phyloP scores from a whole-genome alignment of 2,329 filamentous ascomycete species.

The Alternaria arbusti region DNA sequence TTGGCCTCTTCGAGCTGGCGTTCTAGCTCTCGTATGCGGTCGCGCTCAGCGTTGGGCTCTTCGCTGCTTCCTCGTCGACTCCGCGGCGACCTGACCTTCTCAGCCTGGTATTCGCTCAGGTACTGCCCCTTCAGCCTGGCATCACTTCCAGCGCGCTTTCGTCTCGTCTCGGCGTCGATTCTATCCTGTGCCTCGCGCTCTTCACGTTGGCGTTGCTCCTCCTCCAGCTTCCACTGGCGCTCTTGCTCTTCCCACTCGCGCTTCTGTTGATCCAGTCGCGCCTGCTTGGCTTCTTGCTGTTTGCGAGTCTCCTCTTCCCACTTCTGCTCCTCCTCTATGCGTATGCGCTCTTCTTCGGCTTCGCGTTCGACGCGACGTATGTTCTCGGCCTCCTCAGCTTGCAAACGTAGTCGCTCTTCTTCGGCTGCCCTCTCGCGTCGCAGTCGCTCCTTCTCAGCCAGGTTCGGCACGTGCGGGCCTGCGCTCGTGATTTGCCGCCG shows the following conservation, averaged over 20 bases:
- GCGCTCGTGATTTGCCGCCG: slow-evolving; percentile 90
- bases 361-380: slow-evolving; percentile 58
- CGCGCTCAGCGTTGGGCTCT: slow-evolving; percentile 63
- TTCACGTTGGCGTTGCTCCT: slow-evolving; percentile 73
- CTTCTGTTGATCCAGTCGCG: slow-evolving; percentile 70
- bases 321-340: slow-evolving; percentile 67
- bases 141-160: slow-evolving; percentile 67
- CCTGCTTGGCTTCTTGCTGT: slow-evolving; percentile 64
- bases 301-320: slow-evolving; percentile 71
- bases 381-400: slow-evolving; percentile 61
- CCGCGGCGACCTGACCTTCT: slow-evolving; percentile 57
- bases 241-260: slow-evolving; percentile 80
- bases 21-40: slow-evolving; percentile 81
- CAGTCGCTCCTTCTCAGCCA: slow-evolving; percentile 82
- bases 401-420: slow-evolving; percentile 58
- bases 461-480: slow-evolving; percentile 76
- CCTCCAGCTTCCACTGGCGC: slow-evolving; percentile 76
- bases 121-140: slow-evolving; percentile 79
- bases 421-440: slow-evolving; percentile 63
- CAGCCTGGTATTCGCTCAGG: slow-evolving; percentile 83
- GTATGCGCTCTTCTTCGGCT: slow-evolving; percentile 68
- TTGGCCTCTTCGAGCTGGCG: slow-evolving; percentile 71
- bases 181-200: slow-evolving; percentile 75
- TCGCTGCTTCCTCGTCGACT: slow-evolving; percentile 49
- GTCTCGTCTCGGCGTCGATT: slow-evolving; percentile 70